Percentiles rank a stretch among this genome's conserved stretches.
Conservation (phyloP, 768 basidiomycete genomes). For the Psilocybe cubensis region DNA sequence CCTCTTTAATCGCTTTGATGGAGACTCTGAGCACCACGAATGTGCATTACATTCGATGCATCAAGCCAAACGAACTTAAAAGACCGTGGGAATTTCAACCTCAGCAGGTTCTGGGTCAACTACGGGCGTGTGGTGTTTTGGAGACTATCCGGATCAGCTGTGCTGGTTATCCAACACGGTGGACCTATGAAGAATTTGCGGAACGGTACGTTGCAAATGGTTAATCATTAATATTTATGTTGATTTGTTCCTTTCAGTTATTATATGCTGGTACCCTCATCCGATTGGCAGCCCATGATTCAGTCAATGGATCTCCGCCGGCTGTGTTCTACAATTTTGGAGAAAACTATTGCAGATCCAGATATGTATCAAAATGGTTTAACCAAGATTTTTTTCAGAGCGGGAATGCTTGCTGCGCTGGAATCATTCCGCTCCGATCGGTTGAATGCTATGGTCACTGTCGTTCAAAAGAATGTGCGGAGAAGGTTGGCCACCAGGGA, state of each 20-base stretch:
- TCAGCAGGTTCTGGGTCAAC: conserved; percentile 92
- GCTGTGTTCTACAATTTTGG: conserved; percentile 84
- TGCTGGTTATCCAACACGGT: conserved; percentile 96
- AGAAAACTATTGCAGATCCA: conserved; percentile 85
- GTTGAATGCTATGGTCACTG: conserved; percentile 88
- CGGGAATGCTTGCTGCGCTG: conserved; percentile 96
- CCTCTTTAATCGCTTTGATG: conserved; percentile 92
- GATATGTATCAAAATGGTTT: conserved; percentile 98
- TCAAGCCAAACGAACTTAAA: conserved; percentile 98
- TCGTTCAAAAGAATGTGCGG: conserved; percentile 97
- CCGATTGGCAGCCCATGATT: conserved; percentile 86
- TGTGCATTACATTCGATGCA: conserved; percentile 98
- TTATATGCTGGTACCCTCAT: conserved; percentile 93
- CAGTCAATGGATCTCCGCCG: conserved; percentile 77
- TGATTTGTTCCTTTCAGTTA: conserved; percentile 57
- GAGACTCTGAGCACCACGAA: conserved; percentile 97
- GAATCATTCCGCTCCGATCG: conserved; percentile 89
- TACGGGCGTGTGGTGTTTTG: conserved; percentile 97
- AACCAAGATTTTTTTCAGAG: conserved; percentile 99
- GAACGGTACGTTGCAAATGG: conserved; percentile 71
- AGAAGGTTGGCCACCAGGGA: conserved; percentile 82
- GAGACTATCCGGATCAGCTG: conserved; percentile 99
- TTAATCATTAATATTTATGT: background rate
- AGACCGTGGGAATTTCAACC: conserved; percentile 96
- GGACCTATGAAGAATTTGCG: conserved; percentile 99